Evolutionary conservation across 208 protist species (phyloP), one percentile per base, ranked within the genome.

Genomic region (Lotmaria passim): DNA sequence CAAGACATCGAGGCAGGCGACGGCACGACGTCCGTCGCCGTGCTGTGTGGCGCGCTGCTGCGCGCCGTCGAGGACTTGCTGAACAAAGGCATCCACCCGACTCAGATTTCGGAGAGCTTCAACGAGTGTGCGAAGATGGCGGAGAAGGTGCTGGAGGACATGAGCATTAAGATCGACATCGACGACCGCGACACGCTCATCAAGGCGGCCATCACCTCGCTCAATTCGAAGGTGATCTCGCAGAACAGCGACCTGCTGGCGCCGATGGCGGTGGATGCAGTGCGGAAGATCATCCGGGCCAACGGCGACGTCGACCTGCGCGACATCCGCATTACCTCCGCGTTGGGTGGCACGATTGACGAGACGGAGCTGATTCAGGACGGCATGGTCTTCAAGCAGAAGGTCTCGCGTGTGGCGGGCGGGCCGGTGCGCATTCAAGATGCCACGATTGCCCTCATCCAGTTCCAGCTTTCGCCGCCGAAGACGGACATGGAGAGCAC

Each of bases 1-100:
- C 98, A 99, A 80, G 99, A 99, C 77, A 90, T 99, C 72, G 98
- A 99, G 79, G 99, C 98, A n/a, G 99, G 99, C 53, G 99, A 99
- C 78, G 99, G 99, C 59, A 99, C 99, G 7, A 99, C 99, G 19
- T 98, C 96, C 38, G 98, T 99, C 3, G 97, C 98, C 39, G 97
- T 99, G 33, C 83, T 99, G n/a, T 96, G 96, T 46, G 98, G 99
- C 41, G 79, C 93, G 26, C 80, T 99, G 23, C 90, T 99, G 10
- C 75, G 82, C 19, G 91, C 97, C 7, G 85, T 90, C 36, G 83
- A 98, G 74, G 66, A 82, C 15, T 86, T 99, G 48, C 86, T 99
- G 34, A 64, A 85, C 41, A 98, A 97, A 75, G 98, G 98, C 64
- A 98, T 99, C 73, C 98, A 99, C 83, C 96, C 99, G 14, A 97